Evolutionary conservation across 2,329 filamentous ascomycete species (phyloP), one percentile per base, ranked within the genome.

Genomic region (Hypoxylon sp.): DNA sequence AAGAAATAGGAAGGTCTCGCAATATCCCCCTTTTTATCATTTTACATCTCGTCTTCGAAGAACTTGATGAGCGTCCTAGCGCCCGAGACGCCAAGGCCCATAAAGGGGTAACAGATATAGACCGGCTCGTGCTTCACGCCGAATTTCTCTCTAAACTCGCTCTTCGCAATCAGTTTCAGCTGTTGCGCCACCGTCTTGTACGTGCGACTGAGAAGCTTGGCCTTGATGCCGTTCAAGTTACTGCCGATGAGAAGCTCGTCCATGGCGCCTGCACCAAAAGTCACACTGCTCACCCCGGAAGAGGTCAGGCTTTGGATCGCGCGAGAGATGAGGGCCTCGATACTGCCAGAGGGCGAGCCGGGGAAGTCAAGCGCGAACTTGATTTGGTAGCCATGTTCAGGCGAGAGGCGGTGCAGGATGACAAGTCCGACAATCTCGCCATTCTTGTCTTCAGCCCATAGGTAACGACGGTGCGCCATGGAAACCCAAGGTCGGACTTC

Each of bases 321-420:
- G 33, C 83, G 82, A 0, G 81, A 80, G 52, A 96, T 91, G 40
- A 96, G 86, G 40, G 90, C 86, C 80, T 97, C 94, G 68, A 97
- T 97, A 32, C 92, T 90, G 48, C 94, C 94, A 45, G 88, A 92
- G n/a, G 94, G 91, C 0, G 93, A 87, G 24, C 87, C 88, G 0
- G 93, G 94, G 84, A 97, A 97, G 79, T 97, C 93, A 57, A 97
- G 88, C n/a, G 91, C 92, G 83, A 96, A 97, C 82, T 97, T 97
- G 76, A 97, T 90, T 81, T 97, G 94, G 88, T 93, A 96, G 57
- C 94, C 94, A 76, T 96, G 88, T 33, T 87, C 83, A 1, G 93
- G 92, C 2, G 91, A 87, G 26, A 97, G 87, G 77, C 93, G 91
- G 55, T 92, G 91, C 72, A 97, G 83, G 7, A 95, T 89, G n/a